Evolutionary conservation across 306 rosid species (phyloP).

Genomic region (Malus domestica): ASM211411v1 NC_041796.1:27093501-27094000

Average conservation of each 20-base stretch:
- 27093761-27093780: not conserved
- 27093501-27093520: no score
- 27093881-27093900: not conserved
- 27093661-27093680: slow-evolving; percentile 6
- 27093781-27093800: slow-evolving; percentile 6
- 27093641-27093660: no score
- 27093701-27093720: not conserved
- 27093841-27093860: not conserved
- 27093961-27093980: no score
- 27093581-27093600: no score
- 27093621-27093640: no score
- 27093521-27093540: no score
- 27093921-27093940: no score
- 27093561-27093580: no score
- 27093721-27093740: not conserved
- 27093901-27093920: no score
- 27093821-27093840: slow-evolving; percentile 1
- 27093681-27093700: not conserved
- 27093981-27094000: not conserved
- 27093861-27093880: not conserved
- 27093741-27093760: not conserved
- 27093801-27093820: not conserved
- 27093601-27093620: no score
- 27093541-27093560: no score
- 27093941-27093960: no score